A percentile compares a stretch with the other conserved stretches of the same genome.
phyloP scores from a whole-genome alignment of 2,329 filamentous ascomycete species.

The Laburnicola sp. region DNA sequence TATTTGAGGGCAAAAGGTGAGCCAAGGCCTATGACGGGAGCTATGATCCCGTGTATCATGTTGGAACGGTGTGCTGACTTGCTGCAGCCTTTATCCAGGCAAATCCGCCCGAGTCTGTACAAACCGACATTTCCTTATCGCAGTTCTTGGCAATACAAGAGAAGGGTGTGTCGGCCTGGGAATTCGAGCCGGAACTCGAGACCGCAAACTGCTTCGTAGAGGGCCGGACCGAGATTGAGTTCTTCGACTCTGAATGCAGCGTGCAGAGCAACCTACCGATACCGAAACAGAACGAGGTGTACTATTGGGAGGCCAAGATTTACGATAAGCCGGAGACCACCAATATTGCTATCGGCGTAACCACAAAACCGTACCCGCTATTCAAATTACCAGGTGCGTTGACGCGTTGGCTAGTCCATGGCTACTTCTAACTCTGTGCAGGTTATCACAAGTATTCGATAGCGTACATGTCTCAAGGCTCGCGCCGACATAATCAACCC shows the following conservation, averaged over 20 bases:
- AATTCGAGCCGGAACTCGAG: conserved; percentile 98
- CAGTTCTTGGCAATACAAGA: conserved; percentile 98
- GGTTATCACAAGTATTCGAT: conserved; percentile 92
- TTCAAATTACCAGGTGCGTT: conserved; percentile 86
- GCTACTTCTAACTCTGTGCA: conserved; percentile 43
- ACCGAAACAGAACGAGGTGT: conserved; percentile 98
- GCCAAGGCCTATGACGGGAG: conserved; percentile 20
- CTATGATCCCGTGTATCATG: background rate
- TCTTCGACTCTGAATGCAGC: conserved; percentile 97
- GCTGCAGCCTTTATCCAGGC: conserved; percentile 82
- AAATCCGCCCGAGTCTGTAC: conserved; percentile 91
- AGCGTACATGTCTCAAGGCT: conserved; percentile 85
- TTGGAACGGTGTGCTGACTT: conserved; percentile 23
- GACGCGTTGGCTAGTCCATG: background rate
- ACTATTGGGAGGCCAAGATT: conserved; percentile 99
- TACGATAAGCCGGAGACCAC: conserved; percentile 95
- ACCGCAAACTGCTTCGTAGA: conserved; percentile 99
- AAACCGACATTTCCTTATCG: conserved; percentile 95
- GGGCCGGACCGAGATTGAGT: conserved; percentile 93
- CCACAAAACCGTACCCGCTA: conserved; percentile 94
- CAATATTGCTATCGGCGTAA: conserved; percentile 86
- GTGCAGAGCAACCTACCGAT: conserved; percentile 96
- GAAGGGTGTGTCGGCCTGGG: conserved; percentile 99
- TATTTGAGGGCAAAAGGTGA: conserved; percentile 94
- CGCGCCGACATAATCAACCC: conserved; percentile 88